Base-by-base conservation (phyloP, 257 asterid genomes). In the Ligustrum vulgare region DNA sequence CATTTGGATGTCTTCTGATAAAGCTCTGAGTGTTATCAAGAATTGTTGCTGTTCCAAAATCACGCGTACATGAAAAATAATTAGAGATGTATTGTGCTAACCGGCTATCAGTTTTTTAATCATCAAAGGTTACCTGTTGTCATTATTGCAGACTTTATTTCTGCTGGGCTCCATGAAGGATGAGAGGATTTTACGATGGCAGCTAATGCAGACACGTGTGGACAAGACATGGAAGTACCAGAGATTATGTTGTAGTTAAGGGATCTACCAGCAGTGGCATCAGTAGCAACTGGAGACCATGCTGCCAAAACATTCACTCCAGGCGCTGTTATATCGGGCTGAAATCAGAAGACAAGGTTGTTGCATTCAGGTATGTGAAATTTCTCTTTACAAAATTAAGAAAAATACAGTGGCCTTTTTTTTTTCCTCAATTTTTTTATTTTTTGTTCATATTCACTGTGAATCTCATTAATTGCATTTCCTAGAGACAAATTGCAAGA, bases 221-320 rank as follows among this genome's bases (percentile, higher is more conserved):
- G 91, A 70, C 91, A 84, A 60, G 95, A 54, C 95, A 89, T 86
- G 41, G 92, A 89, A 72, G 92, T 89, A 34, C 92, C 95, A 8
- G 92, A 87, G 56, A 82, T 41, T 20, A 87, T 86, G 81, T 89
- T 84, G 32, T 81, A 87, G 70, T 86, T 80, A 5, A 77, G 68
- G 36, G 84, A 56, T 75, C 81, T 80, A 58, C 87, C 92, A 64
- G 86, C 90, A 33, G 90, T 77, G 56, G 5, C 18, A 8, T 9
- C 75, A 36, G 84, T 72, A 25, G 87, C 71, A 35, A 78, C 69
- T 5, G 94, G 94, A 49, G 93, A 87, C 92, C 94, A 89, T 70
- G 89, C 90, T 47, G 94, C 92, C 58, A 87, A 79, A 78, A 89
- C 77, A 43, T 89, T 87, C 51, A 78, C 85, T 33, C 94, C 92